These are phyloP conservation scores for Paecilomyces sp. DNA, from an alignment of 2,329 filamentous ascomycete species.

Conservation along the genomic window DNA sequence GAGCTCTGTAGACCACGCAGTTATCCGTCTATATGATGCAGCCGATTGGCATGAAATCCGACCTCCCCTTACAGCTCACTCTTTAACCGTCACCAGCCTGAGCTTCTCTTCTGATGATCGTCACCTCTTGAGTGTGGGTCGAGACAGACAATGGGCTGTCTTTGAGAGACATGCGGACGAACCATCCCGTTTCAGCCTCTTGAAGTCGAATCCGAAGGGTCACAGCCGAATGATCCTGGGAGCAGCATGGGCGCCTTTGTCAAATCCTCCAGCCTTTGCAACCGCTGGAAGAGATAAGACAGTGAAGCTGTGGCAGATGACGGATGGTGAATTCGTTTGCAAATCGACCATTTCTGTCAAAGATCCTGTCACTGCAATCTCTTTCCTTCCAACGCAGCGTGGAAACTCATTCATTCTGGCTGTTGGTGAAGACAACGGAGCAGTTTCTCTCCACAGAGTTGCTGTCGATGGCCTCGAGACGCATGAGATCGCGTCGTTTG, in stretches of 20 bases:
- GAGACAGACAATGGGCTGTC: constrained; percentile 85
- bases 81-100: constrained; percentile 75
- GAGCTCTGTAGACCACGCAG: constrained; percentile 86
- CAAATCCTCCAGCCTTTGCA: constrained; percentile 54
- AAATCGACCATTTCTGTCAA: constrained; percentile 48
- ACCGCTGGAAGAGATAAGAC: constrained; percentile 87
- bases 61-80: constrained; percentile 76
- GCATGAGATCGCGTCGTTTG: constrained; percentile 22
- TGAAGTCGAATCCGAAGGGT: constrained; percentile 68
- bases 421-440: constrained; percentile 41
- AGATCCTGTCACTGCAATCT: constrained; percentile 63
- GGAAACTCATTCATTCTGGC: constrained; percentile 32
- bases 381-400: constrained; percentile 46
- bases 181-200: constrained; percentile 46
- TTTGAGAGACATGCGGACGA: constrained; percentile 51
- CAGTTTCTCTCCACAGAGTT: constrained; percentile 36
- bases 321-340: constrained; percentile 42
- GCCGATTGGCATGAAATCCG: constrained; percentile 78
- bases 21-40: constrained; percentile 86
- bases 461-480: constrained; percentile 21
- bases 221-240: constrained; percentile 91
- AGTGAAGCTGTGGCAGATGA: constrained; percentile 61
- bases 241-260: constrained; percentile 66
- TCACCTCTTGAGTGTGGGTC: constrained; percentile 76
- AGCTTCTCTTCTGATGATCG: constrained; percentile 69